phyloP scores from a whole-genome alignment of 768 basidiomycete genomes.

The Boletus rex-veris region DNA sequence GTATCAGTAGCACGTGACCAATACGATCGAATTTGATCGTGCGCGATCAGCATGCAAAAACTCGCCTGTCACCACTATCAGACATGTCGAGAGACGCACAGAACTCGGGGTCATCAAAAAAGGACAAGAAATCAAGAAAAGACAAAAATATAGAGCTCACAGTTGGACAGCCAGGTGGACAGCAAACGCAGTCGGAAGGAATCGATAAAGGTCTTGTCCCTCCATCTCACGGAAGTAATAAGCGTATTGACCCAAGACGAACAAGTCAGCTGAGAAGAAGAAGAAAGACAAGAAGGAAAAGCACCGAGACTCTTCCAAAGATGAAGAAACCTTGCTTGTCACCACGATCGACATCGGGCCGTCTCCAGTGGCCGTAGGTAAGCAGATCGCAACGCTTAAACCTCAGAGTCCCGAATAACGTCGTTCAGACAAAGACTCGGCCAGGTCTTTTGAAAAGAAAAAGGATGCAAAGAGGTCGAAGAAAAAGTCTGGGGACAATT shows the following conservation, averaged over 20 bases:
- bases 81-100: conserved; percentile 7
- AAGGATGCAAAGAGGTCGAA: conserved; percentile 8
- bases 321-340: not conserved
- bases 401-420: not conserved
- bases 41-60: not conserved
- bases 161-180: too few relatives aligned
- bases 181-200: not conserved
- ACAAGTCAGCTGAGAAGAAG: conserved; percentile 27
- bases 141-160: not conserved
- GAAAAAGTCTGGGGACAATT: conserved; percentile 3
- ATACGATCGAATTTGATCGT: not conserved
- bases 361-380: not conserved
- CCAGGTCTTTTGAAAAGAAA: conserved; percentile 1
- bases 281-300: conserved; percentile 43
- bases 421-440: not conserved
- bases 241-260: conserved; percentile 7
- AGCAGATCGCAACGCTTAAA: not conserved
- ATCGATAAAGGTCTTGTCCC: conserved; percentile 21
- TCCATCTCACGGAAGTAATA: not conserved
- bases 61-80: too few relatives aligned
- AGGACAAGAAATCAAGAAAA: not conserved
- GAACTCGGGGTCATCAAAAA: not conserved
- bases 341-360: not conserved
- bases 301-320: conserved; percentile 13
- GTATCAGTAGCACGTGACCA: not conserved